A percentile compares a stretch with the other conserved stretches of the same genome.
Evolutionary conservation across 2,329 filamentous ascomycete genomes (phyloP).

Genomic region (Claviceps africana): DNA sequence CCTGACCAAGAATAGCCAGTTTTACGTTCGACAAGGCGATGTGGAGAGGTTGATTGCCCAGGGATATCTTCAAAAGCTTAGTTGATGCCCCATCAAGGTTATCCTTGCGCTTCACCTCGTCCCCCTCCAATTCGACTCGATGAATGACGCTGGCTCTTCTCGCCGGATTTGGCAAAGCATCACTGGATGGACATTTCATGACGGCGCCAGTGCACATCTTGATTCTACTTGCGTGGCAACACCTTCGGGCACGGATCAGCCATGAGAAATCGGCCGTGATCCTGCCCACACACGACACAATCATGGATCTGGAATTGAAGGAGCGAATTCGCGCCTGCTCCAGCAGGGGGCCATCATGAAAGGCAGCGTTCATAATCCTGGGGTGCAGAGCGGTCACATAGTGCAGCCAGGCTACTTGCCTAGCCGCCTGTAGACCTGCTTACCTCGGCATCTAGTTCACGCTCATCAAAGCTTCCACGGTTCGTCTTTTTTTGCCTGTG

Average conservation of each 20-base stretch:
- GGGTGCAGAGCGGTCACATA: not conserved
- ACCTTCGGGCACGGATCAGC: not conserved
- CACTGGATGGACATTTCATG: not conserved
- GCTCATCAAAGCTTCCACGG: not conserved
- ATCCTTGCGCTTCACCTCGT: not conserved
- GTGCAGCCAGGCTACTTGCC: not conserved
- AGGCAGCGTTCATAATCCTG: not conserved
- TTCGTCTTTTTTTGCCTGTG: not conserved
- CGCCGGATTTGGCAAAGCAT: not conserved
- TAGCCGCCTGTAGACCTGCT: too few relatives aligned
- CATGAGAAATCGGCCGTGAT: not conserved
- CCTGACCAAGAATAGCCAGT: slow-evolving; percentile 94
- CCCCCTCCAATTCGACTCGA: not conserved
- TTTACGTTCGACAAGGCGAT: slow-evolving; percentile 90
- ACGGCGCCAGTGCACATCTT: not conserved
- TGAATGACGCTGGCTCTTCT: not conserved
- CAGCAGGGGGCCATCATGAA: not conserved
- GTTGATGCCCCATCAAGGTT: slow-evolving; percentile 34
- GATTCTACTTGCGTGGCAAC: not conserved
- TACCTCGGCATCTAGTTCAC: not conserved
- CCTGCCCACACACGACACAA: not conserved
- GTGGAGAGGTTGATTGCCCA: slow-evolving; percentile 89
- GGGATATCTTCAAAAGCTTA: slow-evolving; percentile 83
- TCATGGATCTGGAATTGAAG: not conserved
- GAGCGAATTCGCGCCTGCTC: not conserved